Percentiles rank a stretch among this genome's conserved stretches.
These are phyloP conservation scores for Tetrahymena borealis DNA, from an alignment of 73 alveolate genomes.

Conservation along the genomic window DNA sequence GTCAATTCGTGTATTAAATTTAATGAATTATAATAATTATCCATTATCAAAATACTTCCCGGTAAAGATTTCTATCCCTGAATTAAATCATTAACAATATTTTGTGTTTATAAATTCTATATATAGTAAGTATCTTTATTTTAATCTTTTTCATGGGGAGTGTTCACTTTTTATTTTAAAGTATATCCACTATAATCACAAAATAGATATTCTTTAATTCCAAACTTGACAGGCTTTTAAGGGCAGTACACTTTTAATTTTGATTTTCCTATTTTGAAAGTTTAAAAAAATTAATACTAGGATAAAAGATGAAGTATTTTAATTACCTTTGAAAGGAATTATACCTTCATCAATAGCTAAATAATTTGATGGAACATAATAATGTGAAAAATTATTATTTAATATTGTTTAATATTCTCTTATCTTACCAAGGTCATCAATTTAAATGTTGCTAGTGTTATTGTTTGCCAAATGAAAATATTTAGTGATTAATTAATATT, in stretches of 20 bases:
- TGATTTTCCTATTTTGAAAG: not conserved
- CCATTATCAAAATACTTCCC: not conserved
- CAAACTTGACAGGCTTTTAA: not conserved
- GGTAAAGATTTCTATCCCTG: not conserved
- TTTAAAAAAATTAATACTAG: not conserved
- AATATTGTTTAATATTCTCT: not conserved
- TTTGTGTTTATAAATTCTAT: not conserved
- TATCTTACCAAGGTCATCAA: not conserved
- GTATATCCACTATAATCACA: not conserved
- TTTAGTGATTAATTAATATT: not conserved
- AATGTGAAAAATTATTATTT: not conserved
- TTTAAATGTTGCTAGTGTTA: not conserved
- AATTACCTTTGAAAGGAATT: not conserved
- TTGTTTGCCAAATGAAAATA: not conserved
- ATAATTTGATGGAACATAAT: not conserved
- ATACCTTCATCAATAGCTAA: not conserved
- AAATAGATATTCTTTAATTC: not conserved
- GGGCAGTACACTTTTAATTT: not conserved
- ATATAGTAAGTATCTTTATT: not conserved
- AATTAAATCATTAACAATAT: not conserved
- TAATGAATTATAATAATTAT: not conserved
- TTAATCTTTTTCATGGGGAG: not conserved
- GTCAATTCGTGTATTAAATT: not conserved
- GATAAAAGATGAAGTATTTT: not conserved
- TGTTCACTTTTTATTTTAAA: not conserved